Evolutionary conservation across 2,329 filamentous ascomycete species (phyloP), one percentile per base, ranked within the genome.

Genomic region (Daldinia sp.): DNA sequence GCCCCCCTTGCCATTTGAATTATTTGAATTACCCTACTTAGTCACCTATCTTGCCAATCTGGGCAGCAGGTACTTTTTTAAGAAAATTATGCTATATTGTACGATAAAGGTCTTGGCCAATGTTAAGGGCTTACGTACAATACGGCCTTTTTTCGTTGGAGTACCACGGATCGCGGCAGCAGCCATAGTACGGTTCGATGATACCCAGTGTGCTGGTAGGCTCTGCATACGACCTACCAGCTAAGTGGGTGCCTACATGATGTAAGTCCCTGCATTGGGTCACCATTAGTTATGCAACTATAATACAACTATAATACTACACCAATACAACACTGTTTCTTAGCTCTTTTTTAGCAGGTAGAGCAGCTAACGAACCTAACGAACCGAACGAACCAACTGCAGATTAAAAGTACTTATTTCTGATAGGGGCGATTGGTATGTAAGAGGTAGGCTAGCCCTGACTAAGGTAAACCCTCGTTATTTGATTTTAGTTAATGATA

Each of bases 241-340:
- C 48, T 30, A 58, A 48, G 61, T 56, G 53, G 44, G 55, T 69
- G 51, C 65, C 56, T 65, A 67, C 62, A 66, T 69, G 60, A 69
- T 69, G 60, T 71, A 69, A 71, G 69, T 67, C 69, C 60, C 57
- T 67, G 69, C 63, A 67, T 68, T 67, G 69, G 41, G 60, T 69
- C 60, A 69, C 59, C 59, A 57, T 60, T 33, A 54, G 39, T 58
- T 59, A 57, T 60, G 51, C 51, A 69, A 59, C 60, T 59, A 23
- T 41, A 51, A 56, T 64, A 60, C 44, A 33, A 50, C 57, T 20
- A 35, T 35, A 35, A 7, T 35, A 35, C 33, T 23, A 23, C 20
- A 23, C 33, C 26, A 28, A 48, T 23, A 23, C 30, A 33, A 58
- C 41, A 50, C 53, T 42, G 55, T 57, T 35, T 46, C 35, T 46